Percentiles rank a stretch among this genome's conserved stretches.
These are phyloP conservation scores for Prototheca wickerhamii DNA, from an alignment of 163 green algal species.

Conservation along the genomic window DNA sequence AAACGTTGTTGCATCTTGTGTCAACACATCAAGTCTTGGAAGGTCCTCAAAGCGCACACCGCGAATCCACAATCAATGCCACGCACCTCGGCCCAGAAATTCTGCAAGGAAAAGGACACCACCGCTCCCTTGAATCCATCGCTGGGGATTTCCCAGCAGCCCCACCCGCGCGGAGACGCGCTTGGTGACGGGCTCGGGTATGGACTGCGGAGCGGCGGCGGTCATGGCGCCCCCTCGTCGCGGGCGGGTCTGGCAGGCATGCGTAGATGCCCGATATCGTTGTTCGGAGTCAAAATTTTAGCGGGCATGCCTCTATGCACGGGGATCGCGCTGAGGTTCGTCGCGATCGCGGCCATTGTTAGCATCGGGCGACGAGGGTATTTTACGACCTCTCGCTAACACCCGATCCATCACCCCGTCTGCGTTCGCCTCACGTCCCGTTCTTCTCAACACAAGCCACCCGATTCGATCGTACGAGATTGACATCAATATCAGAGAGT, in stretches of 20 bases:
- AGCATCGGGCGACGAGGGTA: too few species aligned
- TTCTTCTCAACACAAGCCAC: too few species aligned
- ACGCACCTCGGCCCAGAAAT: slow-evolving; percentile 62
- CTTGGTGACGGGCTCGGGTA: not conserved
- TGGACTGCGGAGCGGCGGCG: not conserved
- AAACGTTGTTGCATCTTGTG: not conserved
- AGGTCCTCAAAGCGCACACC: not conserved
- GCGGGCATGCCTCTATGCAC: too few species aligned
- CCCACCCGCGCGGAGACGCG: slow-evolving; percentile 48
- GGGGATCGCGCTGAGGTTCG: too few species aligned
- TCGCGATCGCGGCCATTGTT: too few species aligned
- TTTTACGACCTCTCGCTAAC: too few species aligned
- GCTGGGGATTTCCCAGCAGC: slow-evolving; percentile 69
- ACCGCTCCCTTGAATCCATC: slow-evolving; percentile 67
- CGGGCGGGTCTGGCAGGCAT: too few species aligned
- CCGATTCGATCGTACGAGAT: too few species aligned
- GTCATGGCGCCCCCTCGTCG: not conserved
- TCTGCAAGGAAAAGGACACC: slow-evolving; percentile 52
- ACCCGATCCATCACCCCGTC: too few species aligned
- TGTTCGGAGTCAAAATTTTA: not conserved
- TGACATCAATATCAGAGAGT: too few species aligned
- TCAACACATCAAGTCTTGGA: not conserved
- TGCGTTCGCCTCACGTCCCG: too few species aligned
- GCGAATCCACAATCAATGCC: not conserved
- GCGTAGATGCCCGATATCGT: too few species aligned